Evolutionary conservation across 192 early-diverging fungal genomes (phyloP).

Genomic region (Umbelopsis sp.): DNA sequence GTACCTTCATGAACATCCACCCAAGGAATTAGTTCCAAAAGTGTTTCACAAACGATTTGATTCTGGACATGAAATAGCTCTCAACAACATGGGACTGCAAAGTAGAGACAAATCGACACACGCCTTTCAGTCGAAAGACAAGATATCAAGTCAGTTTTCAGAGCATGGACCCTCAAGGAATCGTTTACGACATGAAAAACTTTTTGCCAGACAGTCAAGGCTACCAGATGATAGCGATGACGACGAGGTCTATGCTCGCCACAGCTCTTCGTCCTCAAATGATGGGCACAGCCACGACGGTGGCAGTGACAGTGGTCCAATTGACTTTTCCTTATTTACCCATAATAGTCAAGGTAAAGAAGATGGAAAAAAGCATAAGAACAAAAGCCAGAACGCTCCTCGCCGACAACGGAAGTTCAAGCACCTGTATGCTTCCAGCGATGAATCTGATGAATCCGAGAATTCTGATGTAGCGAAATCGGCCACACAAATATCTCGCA

Average conservation of each 20-base stretch:
- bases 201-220: background rate
- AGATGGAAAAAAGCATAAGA: background rate
- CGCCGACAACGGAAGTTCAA: background rate
- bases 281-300: background rate
- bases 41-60: background rate
- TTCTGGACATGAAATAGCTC: slow-evolving; percentile 7
- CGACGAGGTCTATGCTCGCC: background rate
- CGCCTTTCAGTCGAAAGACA: background rate
- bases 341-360: background rate
- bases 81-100: background rate
- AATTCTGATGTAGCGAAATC: background rate
- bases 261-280: background rate
- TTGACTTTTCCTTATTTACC: background rate
- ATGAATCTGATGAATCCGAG: background rate
- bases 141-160: background rate
- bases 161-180: background rate
- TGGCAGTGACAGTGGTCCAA: background rate
- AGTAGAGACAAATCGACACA: background rate
- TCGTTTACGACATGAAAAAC: background rate
- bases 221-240: background rate
- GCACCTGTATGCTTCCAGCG: slow-evolving; percentile 4
- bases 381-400: background rate
- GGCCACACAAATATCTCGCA: background rate
- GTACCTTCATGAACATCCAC: slow-evolving; percentile 6
- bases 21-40: background rate